Evolutionary conservation across 306 rosid species (phyloP), one percentile per base, ranked within the genome.

Genomic region (Cicer bijugum): DNA sequence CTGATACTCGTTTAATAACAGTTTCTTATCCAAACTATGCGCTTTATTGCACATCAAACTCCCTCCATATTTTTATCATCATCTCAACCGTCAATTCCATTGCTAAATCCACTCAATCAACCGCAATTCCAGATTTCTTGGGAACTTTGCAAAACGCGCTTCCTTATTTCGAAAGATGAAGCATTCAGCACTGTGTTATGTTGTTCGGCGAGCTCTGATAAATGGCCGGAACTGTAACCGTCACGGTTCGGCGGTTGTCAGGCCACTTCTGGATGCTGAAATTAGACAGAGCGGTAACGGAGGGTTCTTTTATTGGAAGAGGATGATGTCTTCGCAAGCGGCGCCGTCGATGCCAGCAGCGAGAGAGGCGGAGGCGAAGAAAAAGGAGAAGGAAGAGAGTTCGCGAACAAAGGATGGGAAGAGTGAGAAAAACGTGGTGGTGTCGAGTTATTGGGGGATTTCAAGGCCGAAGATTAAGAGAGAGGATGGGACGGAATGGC

Each of bases 401-500:
- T 44, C 76, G 16, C 39, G 67, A 70, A 52, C 16, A 0, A 66
- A 72, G 72, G 65, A 8, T 4, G 76, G 46, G 79, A 88, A 74
- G 72, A 80, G 6, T 5, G 64, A 65, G 76, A 66, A 10, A 4
- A 80, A 76, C 48, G 37, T 64, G 52, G 74, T 79, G 16, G 77
- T 58, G 71, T 72, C 91, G 28, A 79, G 88, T 72, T 91, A 91
- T 71, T 91, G 97, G 97, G 97, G 97, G 20, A 81, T 89, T 75
- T 61, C 83, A 58, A 81, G 85, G 85, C 90, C 78, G 37, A 81
- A 50, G 87, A 70, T 89, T 67, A 86, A 75, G 2, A 90, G 89
- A 53, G 88, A 85, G 80, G 97, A 91, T 68, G 96, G 97, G 1
- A 86, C 96, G 1, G 97, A 89, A 77, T 91, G 97, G 97, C 97